Evolutionary conservation across 805 yeast species (phyloP).

Genomic region (Starmerella bombicola): DNA sequence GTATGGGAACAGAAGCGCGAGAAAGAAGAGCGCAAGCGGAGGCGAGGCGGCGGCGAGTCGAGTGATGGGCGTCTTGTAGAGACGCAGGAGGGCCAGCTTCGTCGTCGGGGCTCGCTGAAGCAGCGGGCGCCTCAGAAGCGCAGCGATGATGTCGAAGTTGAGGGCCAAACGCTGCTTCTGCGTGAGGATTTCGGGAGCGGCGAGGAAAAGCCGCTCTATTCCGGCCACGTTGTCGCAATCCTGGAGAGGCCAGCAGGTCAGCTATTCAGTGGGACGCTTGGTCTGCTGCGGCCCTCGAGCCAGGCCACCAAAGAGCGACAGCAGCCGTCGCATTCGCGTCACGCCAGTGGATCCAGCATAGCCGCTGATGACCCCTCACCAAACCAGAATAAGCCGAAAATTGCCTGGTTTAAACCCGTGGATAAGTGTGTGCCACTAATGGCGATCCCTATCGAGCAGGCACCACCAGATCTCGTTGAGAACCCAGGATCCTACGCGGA

Average conservation of each 20-base stretch:
- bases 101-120: constrained; percentile 79
- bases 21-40: constrained; percentile 91
- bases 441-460: constrained; percentile 98
- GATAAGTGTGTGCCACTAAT: constrained; percentile 95
- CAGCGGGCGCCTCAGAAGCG: constrained; percentile 96
- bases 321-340: constrained; percentile 26
- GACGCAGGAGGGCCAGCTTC: constrained; percentile 29
- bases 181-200: constrained; percentile 72
- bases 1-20: constrained; percentile 96
- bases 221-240: constrained; percentile 97
- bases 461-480: constrained; percentile 89
- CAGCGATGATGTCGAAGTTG: constrained; percentile 96
- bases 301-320: constrained; percentile 71
- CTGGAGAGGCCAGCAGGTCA: constrained; percentile 97
- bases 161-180: constrained; percentile 82
- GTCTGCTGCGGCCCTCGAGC: constrained; percentile 87
- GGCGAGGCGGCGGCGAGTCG: constrained; percentile 41
- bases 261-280: constrained; percentile 85
- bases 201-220: constrained; percentile 83
- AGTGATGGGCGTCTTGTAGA: constrained; percentile 9
- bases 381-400: constrained; percentile 52
- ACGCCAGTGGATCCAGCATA: constrained; percentile 9
- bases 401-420: constrained; percentile 98
- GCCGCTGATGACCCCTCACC: background rate
- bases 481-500: constrained; percentile 74